These are phyloP conservation scores for Copromyces sp. DNA, from an alignment of 495 filamentous ascomycete genomes.

Conservation along the genomic window DNA sequence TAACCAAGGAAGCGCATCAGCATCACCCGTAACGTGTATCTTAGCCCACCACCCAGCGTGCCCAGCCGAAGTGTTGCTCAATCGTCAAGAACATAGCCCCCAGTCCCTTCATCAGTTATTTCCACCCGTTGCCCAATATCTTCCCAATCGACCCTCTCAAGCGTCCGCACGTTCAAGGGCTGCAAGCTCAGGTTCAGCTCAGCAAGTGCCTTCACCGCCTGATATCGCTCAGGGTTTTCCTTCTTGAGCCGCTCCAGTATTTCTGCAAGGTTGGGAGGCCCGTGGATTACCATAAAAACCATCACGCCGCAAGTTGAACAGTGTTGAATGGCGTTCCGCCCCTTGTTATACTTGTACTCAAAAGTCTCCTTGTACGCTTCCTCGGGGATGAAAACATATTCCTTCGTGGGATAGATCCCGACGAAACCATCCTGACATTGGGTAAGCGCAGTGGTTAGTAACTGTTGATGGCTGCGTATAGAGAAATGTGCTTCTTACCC, in stretches of 20 bases:
- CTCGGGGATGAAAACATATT: conserved; percentile 9
- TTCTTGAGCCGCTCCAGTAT: conserved; percentile 5
- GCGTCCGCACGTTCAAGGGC: conserved; percentile 13
- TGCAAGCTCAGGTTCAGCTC: conserved; percentile 9
- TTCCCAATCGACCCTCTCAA: conserved; percentile 7
- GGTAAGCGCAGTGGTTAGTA: neutral
- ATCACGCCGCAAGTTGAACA: conserved; percentile 15
- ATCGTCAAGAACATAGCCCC: conserved; percentile 9
- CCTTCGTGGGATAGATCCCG: conserved; percentile 10
- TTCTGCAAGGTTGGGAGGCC: conserved; percentile 4
- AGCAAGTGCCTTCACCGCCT: conserved; percentile 2
- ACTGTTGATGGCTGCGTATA: neutral
- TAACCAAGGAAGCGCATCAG: neutral
- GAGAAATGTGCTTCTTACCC: conserved; percentile 1
- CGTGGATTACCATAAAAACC: conserved; percentile 11
- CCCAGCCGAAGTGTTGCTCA: neutral
- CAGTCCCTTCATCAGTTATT: conserved; percentile 8
- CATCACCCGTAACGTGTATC: neutral
- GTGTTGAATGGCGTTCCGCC: neutral
- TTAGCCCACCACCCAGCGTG: neutral
- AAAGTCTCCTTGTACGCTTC: conserved; percentile 4
- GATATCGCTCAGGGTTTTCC: conserved; percentile 8
- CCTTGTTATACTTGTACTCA: conserved; percentile 10
- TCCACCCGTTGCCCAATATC: neutral
- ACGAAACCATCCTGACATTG: conserved; percentile 10